Base-by-base conservation (phyloP, 192 early-diverging fungal species). In the Haplosporangium gracile region DNA sequence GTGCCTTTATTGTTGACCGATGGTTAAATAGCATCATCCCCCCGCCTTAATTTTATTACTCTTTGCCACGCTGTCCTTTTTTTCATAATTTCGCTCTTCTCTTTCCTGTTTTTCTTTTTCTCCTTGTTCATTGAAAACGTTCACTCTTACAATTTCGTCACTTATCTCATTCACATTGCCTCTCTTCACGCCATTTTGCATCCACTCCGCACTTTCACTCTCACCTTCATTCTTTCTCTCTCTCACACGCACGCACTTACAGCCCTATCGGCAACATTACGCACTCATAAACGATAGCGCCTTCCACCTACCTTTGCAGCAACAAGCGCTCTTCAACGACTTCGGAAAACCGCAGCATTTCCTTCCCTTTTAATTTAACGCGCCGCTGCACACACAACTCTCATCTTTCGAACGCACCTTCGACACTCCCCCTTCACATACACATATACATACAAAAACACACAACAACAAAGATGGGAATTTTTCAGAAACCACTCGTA, bases 401-500 rank as follows among this genome's bases (percentile, higher is more conserved):
- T 0, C 11, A 10, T 24, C 9, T 24, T 38, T 29, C 55, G 36
- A 36, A 36, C 15, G 16, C 55, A 24, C 26, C 42, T 43, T 18
- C 45, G 22, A 26, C 49, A 16, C 42, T 22, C 18, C 63, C 7
- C n/a, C 42, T 53, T 29, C 16, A 53, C 22, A 29, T 0, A n/a
- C 6, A n/a, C 26, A 68, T n/a, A 9, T 1, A 45, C 77, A 29
- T 9, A 51, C 32, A 43, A 53, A 26, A 45, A 49, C 16, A 29
- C 11, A 22, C 63, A 76, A 20, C 45, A 47, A 51, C 26, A 15
- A 7, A 72, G 8, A 86, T 86, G 84, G 84, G 84, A 60, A 65
- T 86, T 29, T 86, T 86, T 42, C 45, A 75, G 29, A 86, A 86
- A 70, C 70, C 55, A 20, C 70, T 86, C 5, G 40, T 81, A 20